Percentiles rank a stretch among this genome's conserved stretches.
Evolutionary conservation across 2,329 filamentous ascomycete species (phyloP).

Genomic region (Incumbomyces delicatus): DNA sequence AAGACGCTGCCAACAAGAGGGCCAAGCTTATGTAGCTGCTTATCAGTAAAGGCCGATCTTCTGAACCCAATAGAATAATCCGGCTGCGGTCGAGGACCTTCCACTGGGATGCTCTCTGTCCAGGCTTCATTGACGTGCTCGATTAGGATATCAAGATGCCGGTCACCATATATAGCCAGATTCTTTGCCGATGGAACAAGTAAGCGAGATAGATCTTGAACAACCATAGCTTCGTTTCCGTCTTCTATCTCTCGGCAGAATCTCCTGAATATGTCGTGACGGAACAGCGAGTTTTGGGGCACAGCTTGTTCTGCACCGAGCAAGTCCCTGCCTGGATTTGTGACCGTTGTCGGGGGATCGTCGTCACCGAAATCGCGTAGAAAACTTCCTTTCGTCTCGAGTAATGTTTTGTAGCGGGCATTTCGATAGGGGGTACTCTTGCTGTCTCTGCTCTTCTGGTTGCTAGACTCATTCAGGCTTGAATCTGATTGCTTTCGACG

Average conservation of each 20-base stretch:
- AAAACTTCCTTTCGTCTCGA: background rate
- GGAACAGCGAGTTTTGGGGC: background rate
- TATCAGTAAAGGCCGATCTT: constrained; percentile 9
- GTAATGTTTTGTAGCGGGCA: background rate
- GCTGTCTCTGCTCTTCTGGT: background rate
- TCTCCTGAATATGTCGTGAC: background rate
- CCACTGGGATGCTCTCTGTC: constrained; percentile 32
- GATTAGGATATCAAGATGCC: constrained; percentile 25
- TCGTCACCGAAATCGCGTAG: background rate
- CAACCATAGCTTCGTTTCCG: no score
- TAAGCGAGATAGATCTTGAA: no score
- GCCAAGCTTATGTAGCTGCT: background rate
- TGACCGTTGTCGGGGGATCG: background rate
- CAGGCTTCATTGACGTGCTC: constrained; percentile 37
- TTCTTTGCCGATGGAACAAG: no score
- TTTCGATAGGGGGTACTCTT: background rate
- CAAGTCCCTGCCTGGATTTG: background rate
- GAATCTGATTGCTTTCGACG: no score
- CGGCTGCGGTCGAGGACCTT: constrained; percentile 31
- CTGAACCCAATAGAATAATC: constrained; percentile 37
- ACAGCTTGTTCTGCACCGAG: background rate
- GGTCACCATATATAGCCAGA: constrained; percentile 24
- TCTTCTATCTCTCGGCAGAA: no score
- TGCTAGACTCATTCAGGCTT: no score
- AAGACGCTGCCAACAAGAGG: background rate